Percentiles rank a stretch among this genome's conserved stretches.
Conservation (phyloP, 306 rosid species). For the Fagus sylvatica region DNA sequence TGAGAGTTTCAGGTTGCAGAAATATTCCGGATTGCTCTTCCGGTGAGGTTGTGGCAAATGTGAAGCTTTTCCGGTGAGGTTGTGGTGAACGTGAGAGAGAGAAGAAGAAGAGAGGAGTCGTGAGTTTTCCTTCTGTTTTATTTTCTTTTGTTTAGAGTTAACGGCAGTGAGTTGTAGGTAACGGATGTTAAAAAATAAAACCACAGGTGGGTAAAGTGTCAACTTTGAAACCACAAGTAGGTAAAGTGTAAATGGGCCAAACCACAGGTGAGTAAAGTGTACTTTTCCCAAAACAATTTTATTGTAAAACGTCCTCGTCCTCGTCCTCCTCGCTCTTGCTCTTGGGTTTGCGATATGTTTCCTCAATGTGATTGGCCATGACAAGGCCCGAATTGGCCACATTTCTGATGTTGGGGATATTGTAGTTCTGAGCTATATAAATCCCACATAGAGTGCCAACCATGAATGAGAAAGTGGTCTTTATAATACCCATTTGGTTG, state of each 20-base stretch:
- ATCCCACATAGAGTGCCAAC: conserved; percentile 26
- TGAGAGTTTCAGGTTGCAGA: too few relatives aligned
- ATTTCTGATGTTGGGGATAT: conserved; percentile 30
- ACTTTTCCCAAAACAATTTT: not conserved
- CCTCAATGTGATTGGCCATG: conserved; percentile 28
- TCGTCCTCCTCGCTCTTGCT: not conserved
- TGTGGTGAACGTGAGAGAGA: too few relatives aligned
- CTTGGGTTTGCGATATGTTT: conserved; percentile 34
- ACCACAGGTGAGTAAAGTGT: not conserved
- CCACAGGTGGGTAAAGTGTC: conserved; percentile 52
- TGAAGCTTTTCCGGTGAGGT: too few relatives aligned
- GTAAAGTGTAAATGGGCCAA: not conserved
- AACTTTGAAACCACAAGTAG: conserved; percentile 36
- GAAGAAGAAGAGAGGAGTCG: too few relatives aligned
- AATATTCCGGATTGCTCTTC: too few relatives aligned
- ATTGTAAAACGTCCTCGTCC: not conserved
- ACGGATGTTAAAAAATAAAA: too few relatives aligned
- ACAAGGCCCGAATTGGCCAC: conserved; percentile 1
- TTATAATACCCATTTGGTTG: conserved; percentile 26
- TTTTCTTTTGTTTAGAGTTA: too few relatives aligned
- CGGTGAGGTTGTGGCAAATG: too few relatives aligned
- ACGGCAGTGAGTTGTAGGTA: too few relatives aligned
- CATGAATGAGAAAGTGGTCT: conserved; percentile 24
- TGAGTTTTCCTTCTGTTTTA: too few relatives aligned
- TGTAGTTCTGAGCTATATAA: conserved; percentile 36